Base-by-base conservation (phyloP, 1,284 basidiomycete genomes). In the Coniferiporia weirii region DNA sequence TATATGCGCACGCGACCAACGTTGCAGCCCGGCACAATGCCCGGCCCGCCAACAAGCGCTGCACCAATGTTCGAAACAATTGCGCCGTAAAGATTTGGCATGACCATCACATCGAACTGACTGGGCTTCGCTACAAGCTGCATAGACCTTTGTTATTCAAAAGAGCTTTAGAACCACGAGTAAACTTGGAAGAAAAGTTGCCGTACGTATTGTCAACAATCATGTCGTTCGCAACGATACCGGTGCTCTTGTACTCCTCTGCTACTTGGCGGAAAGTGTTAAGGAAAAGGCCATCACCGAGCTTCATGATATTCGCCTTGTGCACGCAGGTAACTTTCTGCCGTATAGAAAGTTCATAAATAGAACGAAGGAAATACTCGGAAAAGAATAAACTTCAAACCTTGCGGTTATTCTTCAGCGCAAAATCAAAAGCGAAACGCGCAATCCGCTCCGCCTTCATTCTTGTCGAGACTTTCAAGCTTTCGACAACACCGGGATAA, bases 271-370 rank as follows among this genome's bases (percentile, higher is more conserved):
- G 91, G 88, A 98, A 99, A 34, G 96, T 98, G 78, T 96, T 97
- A 69, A 99, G 84, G 87, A 99, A 99, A 52, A 99, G 87, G 77
- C 97, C 97, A 72, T 99, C 97, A 73, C 95, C 96, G 68, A 99
- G 87, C 78, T 99, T 99, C 97, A 99, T 99, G 81, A 99, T 99
- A 82, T 99, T 99, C 71, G 97, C 97, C 79, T 99, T 99, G 88
- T 99, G 97, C 53, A 99, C 95, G 72, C 95, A 98, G 59, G 97
- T 99, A 67, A 99, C 97, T 89, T 96, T 98, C 93, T 96, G 69
- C 48, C 17, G 36, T 46, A 32, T 38, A 40, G 8, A 40, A n/a
- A 27, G 5, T 12, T 17, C 6, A 34, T 44, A 15, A 36, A 34
- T 17, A 20, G 40, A 17, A n/a, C 10, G 15, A 8, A 20, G n/a